phyloP scores from a whole-genome alignment of 139 green algal species.

The Chlamydomonas incerta region DNA sequence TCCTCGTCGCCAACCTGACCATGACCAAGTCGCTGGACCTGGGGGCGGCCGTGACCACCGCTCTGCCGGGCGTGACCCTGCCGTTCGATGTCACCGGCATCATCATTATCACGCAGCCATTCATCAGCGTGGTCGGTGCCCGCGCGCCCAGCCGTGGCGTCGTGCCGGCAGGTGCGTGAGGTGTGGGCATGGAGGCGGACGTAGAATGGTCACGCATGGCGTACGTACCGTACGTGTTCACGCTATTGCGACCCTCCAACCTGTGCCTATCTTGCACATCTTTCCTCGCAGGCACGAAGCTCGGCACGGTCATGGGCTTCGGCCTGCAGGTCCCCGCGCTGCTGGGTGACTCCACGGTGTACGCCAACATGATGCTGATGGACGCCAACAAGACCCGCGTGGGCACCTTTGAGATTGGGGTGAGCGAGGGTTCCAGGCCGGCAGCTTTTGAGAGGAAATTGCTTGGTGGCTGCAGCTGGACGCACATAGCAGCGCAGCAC shows the following conservation, averaged over 20 bases:
- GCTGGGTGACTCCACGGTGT: neutral
- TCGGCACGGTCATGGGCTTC: neutral
- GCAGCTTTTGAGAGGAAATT: too few species aligned
- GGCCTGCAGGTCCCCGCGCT: neutral
- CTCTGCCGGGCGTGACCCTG: neutral
- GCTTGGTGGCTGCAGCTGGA: too few species aligned
- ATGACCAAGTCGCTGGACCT: neutral
- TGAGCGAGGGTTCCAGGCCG: neutral
- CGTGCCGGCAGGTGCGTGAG: too few species aligned
- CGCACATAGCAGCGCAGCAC: too few species aligned
- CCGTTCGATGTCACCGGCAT: neutral
- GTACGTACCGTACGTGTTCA: too few species aligned
- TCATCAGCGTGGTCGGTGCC: neutral
- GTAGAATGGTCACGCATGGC: too few species aligned
- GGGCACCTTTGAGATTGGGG: neutral
- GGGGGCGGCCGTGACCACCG: neutral
- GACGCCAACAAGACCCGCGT: neutral
- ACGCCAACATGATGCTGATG: neutral
- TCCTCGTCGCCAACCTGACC: neutral
- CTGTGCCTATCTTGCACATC: too few species aligned
- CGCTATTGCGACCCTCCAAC: too few species aligned
- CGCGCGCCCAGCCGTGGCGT: neutral
- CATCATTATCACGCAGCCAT: neutral
- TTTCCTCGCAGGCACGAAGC: neutral
- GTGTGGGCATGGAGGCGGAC: too few species aligned